These are phyloP conservation scores for Populus nigra DNA, from an alignment of 345 rosid genomes.

Conservation along the genomic window DNA sequence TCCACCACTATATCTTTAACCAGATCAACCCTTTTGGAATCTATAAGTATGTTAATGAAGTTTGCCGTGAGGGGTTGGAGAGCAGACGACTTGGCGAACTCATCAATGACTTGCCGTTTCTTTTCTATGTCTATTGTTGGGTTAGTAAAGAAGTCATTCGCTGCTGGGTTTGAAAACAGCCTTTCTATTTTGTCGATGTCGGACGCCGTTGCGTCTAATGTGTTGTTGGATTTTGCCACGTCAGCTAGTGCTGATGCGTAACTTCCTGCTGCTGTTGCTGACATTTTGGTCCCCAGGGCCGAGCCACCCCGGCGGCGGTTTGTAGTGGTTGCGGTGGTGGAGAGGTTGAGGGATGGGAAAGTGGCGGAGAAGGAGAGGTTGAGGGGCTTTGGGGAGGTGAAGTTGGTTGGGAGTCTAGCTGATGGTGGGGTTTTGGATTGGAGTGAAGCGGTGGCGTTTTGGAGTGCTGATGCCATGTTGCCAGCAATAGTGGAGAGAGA, in stretches of 20 bases:
- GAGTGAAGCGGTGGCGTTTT: constrained; percentile 45
- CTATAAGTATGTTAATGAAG: constrained; percentile 66
- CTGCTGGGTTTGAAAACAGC: constrained; percentile 54
- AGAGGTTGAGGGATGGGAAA: constrained; percentile 22
- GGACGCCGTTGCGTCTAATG: constrained; percentile 59
- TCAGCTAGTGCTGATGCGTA: constrained; percentile 83
- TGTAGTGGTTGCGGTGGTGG: constrained; percentile 29
- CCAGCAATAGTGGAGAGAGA: not conserved
- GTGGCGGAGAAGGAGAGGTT: constrained; percentile 47
- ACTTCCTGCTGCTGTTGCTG: constrained; percentile 56
- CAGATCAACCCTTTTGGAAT: constrained; percentile 54
- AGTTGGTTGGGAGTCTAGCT: constrained; percentile 30
- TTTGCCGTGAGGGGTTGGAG: constrained; percentile 63
- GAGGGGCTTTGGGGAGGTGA: constrained; percentile 31
- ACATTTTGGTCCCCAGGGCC: constrained; percentile 48
- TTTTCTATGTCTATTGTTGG: constrained; percentile 50
- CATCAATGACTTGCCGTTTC: constrained; percentile 59
- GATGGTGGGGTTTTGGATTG: constrained; percentile 52
- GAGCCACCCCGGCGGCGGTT: constrained; percentile 29
- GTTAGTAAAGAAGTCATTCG: constrained; percentile 54
- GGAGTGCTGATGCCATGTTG: constrained; percentile 63
- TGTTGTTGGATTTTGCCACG: constrained; percentile 57
- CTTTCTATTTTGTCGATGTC: constrained; percentile 75
- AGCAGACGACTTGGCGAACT: constrained; percentile 39
- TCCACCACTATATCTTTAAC: constrained; percentile 69